These are phyloP conservation scores for Meripilus lineatus DNA, from an alignment of 1,284 basidiomycete species.

Conservation along the genomic window DNA sequence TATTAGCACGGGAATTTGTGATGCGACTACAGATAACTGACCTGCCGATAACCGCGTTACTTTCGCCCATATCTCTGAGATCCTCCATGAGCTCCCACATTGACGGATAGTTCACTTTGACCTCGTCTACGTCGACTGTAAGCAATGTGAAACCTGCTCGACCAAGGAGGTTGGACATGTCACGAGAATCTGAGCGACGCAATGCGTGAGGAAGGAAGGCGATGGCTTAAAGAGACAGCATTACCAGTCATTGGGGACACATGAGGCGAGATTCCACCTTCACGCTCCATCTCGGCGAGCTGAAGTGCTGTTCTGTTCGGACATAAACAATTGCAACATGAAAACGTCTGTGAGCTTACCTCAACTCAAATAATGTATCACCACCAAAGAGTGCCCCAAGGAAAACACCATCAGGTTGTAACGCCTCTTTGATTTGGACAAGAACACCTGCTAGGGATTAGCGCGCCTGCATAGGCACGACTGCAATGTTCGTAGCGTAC, in stretches of 20 bases:
- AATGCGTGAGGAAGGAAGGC: background rate
- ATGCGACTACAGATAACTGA: slow-evolving; percentile 24
- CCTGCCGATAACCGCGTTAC: slow-evolving; percentile 86
- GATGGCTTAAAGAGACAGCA: slow-evolving; percentile 14
- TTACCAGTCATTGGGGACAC: slow-evolving; percentile 96
- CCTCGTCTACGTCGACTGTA: slow-evolving; percentile 94
- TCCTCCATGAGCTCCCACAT: slow-evolving; percentile 98
- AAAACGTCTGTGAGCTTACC: slow-evolving; percentile 36
- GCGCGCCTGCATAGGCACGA: background rate
- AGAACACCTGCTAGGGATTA: slow-evolving; percentile 84
- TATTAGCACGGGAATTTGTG: background rate
- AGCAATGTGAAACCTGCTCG: slow-evolving; percentile 93
- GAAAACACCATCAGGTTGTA: slow-evolving; percentile 93
- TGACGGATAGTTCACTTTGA: slow-evolving; percentile 87
- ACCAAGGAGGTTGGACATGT: slow-evolving; percentile 87
- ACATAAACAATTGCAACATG: background rate
- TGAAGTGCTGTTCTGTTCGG: slow-evolving; percentile 74
- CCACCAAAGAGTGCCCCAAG: slow-evolving; percentile 94
- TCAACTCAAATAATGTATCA: slow-evolving; percentile 93
- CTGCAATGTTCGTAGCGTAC: too few species aligned
- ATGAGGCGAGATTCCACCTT: slow-evolving; percentile 94
- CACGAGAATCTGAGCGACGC: slow-evolving; percentile 69
- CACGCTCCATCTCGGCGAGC: slow-evolving; percentile 90
- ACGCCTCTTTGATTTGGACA: slow-evolving; percentile 82
- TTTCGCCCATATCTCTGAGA: slow-evolving; percentile 94